A percentile compares a stretch with the other conserved stretches of the same genome.
phyloP scores from a whole-genome alignment of 441 rosid species.

The Bocquillonia castaneifolia region DNA sequence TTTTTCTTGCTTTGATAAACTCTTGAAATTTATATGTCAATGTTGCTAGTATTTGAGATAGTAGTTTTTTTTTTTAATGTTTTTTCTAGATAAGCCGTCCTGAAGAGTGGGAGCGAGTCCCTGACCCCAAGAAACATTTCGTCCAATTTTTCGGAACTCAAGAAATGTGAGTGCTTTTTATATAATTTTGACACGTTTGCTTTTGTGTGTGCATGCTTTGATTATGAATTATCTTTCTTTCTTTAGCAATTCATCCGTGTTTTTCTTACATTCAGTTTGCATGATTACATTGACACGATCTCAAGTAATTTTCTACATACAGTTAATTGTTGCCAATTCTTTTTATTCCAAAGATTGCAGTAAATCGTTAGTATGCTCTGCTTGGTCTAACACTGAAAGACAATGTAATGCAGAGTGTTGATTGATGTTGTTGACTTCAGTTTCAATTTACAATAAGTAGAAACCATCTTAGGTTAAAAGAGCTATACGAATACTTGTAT shows the following conservation, averaged over 20 bases:
- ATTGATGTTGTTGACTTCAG: too few species aligned
- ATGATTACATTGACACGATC: neutral
- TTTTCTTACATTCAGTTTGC: neutral
- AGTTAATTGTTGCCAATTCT: neutral
- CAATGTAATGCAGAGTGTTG: neutral
- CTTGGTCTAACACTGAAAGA: neutral
- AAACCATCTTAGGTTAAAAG: neutral
- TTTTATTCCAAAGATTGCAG: neutral
- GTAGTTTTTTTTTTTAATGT: slow-evolving; percentile 10
- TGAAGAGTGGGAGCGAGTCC: slow-evolving; percentile 71
- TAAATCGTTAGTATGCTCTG: neutral
- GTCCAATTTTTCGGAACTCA: slow-evolving; percentile 95
- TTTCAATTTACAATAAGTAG: neutral
- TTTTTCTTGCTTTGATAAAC: slow-evolving; percentile 12
- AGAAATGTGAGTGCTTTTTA: slow-evolving; percentile 72
- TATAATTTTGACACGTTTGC: neutral
- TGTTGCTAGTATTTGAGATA: slow-evolving; percentile 19
- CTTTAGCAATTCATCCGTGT: neutral
- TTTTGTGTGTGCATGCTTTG: neutral
- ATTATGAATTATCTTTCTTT: neutral
- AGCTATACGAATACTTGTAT: neutral
- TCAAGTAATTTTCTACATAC: neutral
- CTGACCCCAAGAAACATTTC: slow-evolving; percentile 86
- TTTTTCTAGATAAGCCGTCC: slow-evolving; percentile 83
- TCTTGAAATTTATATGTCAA: slow-evolving; percentile 14